Base-by-base conservation (phyloP, 495 filamentous ascomycete genomes). In the Penicillium paradoxum region DNA sequence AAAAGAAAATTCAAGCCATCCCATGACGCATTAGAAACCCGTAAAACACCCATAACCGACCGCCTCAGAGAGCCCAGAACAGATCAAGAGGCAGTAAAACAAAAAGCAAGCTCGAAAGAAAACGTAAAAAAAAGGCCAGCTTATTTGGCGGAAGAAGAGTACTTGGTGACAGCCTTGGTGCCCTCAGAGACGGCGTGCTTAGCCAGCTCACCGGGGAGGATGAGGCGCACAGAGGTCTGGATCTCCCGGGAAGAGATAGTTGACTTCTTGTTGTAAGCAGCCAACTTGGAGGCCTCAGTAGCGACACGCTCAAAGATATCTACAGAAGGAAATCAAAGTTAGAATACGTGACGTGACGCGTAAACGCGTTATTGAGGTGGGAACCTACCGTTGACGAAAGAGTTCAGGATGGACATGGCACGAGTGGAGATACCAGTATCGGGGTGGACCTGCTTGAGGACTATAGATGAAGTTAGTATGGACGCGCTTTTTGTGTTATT, bases 211-310 rank as follows among this genome's bases (percentile, higher is more conserved):
- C 93, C 93, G 36, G 93, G 93, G 17, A 98, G 89, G 73, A 98
- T 98, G 38, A 98, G 85, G 54, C 93, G 86, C 59, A 98, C 93
- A 57, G 93, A 98, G 62, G 93, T 98, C 83, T 98, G 93, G 70
- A 98, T 98, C 79, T 98, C 93, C 70, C 93, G 87, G 57, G 92
- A 96, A 21, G 93, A 97, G 79, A 98, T 98, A 75, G 93, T 98
- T 40, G 92, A 97, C 83, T 98, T 98, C 88, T 98, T 98, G 86
- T 98, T 98, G 82, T 98, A 98, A 48, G 93, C 95, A 61, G 93
- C 93, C 42, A 98, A 84, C 86, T 98, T 98, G 70, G 90, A 96
- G 38, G 93, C 93, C 75, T 98, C 93, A 49, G 93, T 97, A 44
- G 93, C 93, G 62, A 98, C 93, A 62, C 93, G 95, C 86, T 98